These are phyloP conservation scores for Termitomyces sp. DNA, from an alignment of 768 basidiomycete genomes.

Conservation along the genomic window DNA sequence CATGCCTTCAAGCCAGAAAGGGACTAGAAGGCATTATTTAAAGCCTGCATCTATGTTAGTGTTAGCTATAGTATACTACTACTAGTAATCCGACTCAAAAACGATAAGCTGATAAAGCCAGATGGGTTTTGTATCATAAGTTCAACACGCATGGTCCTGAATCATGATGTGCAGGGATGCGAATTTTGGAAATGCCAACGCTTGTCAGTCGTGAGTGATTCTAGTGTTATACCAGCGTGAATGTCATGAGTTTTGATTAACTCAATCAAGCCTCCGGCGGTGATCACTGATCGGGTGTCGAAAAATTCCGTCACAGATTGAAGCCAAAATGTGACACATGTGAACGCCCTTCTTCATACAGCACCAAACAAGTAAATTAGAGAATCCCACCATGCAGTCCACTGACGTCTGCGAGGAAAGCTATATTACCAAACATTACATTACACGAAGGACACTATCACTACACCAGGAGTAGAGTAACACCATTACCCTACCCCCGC, in stretches of 20 bases:
- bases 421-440: no score
- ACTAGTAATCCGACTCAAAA: no score
- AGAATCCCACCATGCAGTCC: no score
- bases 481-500: no score
- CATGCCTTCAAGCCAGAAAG: neutral
- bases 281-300: neutral
- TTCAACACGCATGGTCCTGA: neutral
- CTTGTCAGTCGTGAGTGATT: neutral
- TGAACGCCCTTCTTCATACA: neutral
- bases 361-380: neutral
- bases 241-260: neutral
- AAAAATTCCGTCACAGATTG: neutral
- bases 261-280: neutral
- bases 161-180: neutral
- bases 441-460: no score
- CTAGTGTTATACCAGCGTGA: no score
- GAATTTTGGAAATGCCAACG: neutral
- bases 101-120: neutral
- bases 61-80: no score
- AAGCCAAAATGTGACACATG: neutral
- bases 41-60: no score
- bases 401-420: no score
- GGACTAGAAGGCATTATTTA: neutral
- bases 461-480: no score
- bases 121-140: neutral